Base-by-base conservation (phyloP, 805 yeast species). In the Blastobotrys attinorum region DNA sequence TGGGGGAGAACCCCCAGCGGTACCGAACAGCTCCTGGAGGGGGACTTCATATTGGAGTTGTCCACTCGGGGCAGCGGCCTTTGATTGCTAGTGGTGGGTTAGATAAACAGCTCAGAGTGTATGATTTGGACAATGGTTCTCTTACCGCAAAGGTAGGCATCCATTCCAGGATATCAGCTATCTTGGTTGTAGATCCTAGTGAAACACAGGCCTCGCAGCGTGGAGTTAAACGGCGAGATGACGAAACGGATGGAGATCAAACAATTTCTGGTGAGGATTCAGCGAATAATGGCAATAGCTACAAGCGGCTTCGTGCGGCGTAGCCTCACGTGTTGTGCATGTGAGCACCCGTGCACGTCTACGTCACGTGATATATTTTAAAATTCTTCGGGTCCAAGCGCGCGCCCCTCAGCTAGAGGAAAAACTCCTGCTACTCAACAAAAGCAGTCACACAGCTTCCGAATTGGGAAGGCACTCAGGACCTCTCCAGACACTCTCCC, bases 11-110 rank as follows among this genome's bases (percentile, higher is more conserved):
- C 3, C 11, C 8, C 16, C 16, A 37, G n/a, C 11, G n/a, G 20
- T 17, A 31, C 31, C 18, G 15, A 17, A 34, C 16, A n/a, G 20
- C 45, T 4, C 39, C 37, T 2, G 44, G 33, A 10, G 44, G 39
- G 3, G 16, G 39, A 8, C 18, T 13, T 13, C 39, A 35, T 11
- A n/a, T 41, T 11, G 44, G 35, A 11, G 16, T 38, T 3, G 17
- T n/a, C n/a, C n/a, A n/a, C n/a, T 25, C 29, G 11, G 29, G 8
- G n/a, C 27, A 34, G n/a, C 27, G 11, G n/a, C 15, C 45, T 6
- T 16, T 47, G 13, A 46, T 46, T 31, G 44, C 39, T 15, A 29
- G 36, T 22, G 50, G 50, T 5, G 50, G 50, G 5, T 17, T 47
- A 13, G 50, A 47, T 25, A 13, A 27, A 25, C 25, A 32, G 23